These are phyloP conservation scores for Yamadazyma taylorii DNA, from an alignment of 1,139 yeast species.

Conservation along the genomic window DNA sequence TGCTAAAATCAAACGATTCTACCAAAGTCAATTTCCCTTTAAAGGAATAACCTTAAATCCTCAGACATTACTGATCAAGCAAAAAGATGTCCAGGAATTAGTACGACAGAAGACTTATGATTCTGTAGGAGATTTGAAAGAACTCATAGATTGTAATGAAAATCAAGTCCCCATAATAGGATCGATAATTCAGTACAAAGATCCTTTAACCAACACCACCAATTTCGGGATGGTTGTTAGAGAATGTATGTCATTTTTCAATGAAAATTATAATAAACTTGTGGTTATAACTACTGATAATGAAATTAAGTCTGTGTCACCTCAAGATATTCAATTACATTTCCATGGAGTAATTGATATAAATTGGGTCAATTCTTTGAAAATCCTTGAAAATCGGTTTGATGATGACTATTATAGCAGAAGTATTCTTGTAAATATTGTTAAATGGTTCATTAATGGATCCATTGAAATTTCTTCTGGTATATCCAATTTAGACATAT, in stretches of 20 bases:
- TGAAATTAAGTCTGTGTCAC: slow-evolving; percentile 25
- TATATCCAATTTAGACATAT: slow-evolving; percentile 19
- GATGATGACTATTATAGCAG: slow-evolving; percentile 20
- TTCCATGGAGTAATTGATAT: slow-evolving; percentile 24
- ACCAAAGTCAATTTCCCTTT: neutral
- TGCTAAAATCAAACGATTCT: slow-evolving; percentile 3
- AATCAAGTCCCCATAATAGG: slow-evolving; percentile 28
- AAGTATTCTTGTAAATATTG: slow-evolving; percentile 17
- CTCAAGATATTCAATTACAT: slow-evolving; percentile 30
- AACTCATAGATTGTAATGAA: slow-evolving; percentile 23
- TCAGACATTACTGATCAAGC: neutral
- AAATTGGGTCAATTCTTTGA: slow-evolving; percentile 20
- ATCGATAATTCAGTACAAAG: slow-evolving; percentile 33
- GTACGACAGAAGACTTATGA: slow-evolving; percentile 12
- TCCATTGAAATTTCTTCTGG: slow-evolving; percentile 11
- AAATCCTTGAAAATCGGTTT: slow-evolving; percentile 25
- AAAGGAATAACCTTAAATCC: neutral
- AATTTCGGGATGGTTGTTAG: slow-evolving; percentile 35
- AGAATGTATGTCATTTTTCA: slow-evolving; percentile 31
- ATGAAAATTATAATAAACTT: slow-evolving; percentile 33
- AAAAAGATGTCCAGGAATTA: slow-evolving; percentile 8
- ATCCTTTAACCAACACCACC: slow-evolving; percentile 11
- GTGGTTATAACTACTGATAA: slow-evolving; percentile 34
- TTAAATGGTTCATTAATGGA: slow-evolving; percentile 22
- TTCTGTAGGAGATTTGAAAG: slow-evolving; percentile 13